Conservation (phyloP, 2,329 filamentous ascomycete species). For the Ascochyta koolunga region DNA sequence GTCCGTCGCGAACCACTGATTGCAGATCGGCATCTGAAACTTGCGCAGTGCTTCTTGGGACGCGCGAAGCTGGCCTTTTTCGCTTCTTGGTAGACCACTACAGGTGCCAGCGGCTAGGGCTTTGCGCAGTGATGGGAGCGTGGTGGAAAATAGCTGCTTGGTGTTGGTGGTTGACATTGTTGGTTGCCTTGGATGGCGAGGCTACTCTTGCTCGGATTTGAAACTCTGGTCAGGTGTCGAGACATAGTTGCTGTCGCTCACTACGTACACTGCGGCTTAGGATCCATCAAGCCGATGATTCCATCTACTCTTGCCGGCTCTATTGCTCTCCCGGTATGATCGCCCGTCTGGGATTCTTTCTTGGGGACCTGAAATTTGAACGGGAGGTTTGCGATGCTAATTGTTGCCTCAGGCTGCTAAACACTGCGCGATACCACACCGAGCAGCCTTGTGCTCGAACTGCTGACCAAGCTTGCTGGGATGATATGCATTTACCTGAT, state of each 20-base stretch:
- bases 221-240: background rate
- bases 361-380: no score
- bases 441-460: background rate
- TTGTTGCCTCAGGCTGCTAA: background rate
- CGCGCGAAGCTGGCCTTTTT: background rate
- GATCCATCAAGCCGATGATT: no score
- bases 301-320: no score
- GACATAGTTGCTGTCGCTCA: no score
- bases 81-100: background rate
- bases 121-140: background rate
- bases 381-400: no score
- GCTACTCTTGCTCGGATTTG: background rate
- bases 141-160: background rate
- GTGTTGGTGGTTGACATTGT: background rate
- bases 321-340: no score
- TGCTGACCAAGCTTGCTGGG: background rate
- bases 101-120: background rate
- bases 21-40: slow-evolving; percentile 13
- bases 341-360: no score
- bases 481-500: background rate
- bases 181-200: background rate
- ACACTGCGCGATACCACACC: no score
- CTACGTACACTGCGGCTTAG: no score
- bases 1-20: slow-evolving; percentile 17
- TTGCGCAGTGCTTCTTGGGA: background rate